A percentile compares a stretch with the other conserved stretches of the same genome.
Conservation (phyloP, 257 asterid genomes). For the Voacanga thouarsii region DNA sequence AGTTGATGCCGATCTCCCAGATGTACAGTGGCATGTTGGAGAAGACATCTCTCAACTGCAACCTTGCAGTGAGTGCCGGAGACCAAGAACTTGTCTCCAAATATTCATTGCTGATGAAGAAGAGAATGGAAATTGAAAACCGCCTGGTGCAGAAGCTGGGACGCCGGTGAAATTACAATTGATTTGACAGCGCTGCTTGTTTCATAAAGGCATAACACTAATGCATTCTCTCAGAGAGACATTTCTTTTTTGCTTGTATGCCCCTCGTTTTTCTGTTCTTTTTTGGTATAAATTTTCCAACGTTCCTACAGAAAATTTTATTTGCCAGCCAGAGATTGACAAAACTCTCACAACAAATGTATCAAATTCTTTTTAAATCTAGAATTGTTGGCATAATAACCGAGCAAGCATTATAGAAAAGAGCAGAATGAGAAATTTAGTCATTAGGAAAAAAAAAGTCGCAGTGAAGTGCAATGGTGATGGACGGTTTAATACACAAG, state of each 20-base stretch:
- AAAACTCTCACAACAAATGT: background rate
- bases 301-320: too few species aligned
- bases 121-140: slow-evolving; percentile 67
- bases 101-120: slow-evolving; percentile 63
- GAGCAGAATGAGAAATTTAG: background rate
- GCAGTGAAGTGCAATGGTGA: background rate
- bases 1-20: slow-evolving; percentile 49
- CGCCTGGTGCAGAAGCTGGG: slow-evolving; percentile 59
- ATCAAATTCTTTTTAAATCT: background rate
- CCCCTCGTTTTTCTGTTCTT: background rate
- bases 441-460: background rate
- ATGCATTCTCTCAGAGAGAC: background rate
- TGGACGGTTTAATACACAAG: background rate
- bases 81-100: slow-evolving; percentile 42
- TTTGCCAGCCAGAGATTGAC: background rate
- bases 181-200: background rate
- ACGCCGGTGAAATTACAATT: slow-evolving; percentile 31
- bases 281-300: background rate
- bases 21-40: slow-evolving; percentile 64
- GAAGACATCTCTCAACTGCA: slow-evolving; percentile 56
- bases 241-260: background rate
- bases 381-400: background rate
- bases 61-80: slow-evolving; percentile 54
- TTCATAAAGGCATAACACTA: background rate
- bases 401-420: background rate